Evolutionary conservation across 805 yeast genomes (phyloP), one percentile per base, ranked within the genome.

Genomic region (Candida takata): DNA sequence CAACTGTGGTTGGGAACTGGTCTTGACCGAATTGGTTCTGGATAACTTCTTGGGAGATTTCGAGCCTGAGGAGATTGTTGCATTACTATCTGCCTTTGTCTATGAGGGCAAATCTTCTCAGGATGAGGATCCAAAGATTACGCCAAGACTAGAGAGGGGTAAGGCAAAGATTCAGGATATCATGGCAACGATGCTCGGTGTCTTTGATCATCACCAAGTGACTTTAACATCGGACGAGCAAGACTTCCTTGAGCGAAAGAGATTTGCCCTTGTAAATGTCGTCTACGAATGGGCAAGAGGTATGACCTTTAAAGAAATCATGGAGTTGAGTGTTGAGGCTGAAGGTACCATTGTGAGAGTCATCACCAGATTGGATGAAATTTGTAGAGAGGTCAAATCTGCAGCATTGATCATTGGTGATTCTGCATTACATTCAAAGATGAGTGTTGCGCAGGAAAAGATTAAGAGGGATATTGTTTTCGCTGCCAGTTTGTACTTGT

Each of bases 221-320:
- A 65, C 79, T 14, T 62, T 86, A 45, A 84, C 95, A 0, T 67
- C 79, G 9, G 97, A 88, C 35, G 97, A 90, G 49, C 81, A 79
- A 33, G 83, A 81, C 41, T 92, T 90, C 51, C 62, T 81, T 45
- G 94, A 85, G 38, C 72, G 80, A 44, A 80, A 85, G 49, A 67
- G 97, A 47, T 92, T 92, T 60, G 95, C 90, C 0, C 68, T 92
- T 51, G 84, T 86, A 60, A 90, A 87, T 55, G 95, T 86, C 10
- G 95, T 90, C 5, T 92, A 90, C 57, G 97, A 92, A 61, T 92
- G 99, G 99, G 96, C 97, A 1, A 70, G 94, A 45, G 99, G 98
- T 3, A 71, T 80, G 69, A 72, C 94, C 1, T 92, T 92, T 65
- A 81, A 82, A 45, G 94, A 86, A 39, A 90, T 92, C 45, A 92